Evolutionary conservation across 257 asterid species (phyloP).

Genomic region (Solanum chiquidenum): DNA sequence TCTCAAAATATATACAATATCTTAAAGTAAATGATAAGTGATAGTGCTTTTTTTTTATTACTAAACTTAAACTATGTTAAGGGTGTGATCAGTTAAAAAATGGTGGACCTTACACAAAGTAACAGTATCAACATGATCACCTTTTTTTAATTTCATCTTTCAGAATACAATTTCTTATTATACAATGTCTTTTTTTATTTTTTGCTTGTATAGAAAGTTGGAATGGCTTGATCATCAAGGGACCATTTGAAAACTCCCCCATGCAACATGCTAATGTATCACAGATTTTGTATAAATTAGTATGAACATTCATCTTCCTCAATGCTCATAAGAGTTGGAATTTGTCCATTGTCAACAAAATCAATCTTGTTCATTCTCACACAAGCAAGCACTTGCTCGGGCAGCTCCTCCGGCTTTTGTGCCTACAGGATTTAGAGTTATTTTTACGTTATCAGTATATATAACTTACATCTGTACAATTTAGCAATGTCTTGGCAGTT

Average conservation of each 20-base stretch:
- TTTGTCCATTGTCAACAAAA: constrained; percentile 66
- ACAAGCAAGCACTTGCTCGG: constrained; percentile 68
- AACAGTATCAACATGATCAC: not conserved
- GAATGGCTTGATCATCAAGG: not conserved
- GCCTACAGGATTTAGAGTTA: constrained; percentile 35
- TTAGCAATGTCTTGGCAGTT: too few species aligned
- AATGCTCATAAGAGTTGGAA: constrained; percentile 55
- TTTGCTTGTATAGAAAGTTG: not conserved
- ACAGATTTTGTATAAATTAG: not conserved
- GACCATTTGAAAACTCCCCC: not conserved
- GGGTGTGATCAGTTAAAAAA: not conserved
- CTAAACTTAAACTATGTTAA: not conserved
- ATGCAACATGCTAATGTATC: not conserved
- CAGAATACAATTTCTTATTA: not conserved
- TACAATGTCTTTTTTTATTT: not conserved
- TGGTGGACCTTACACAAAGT: not conserved
- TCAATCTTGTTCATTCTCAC: constrained; percentile 69
- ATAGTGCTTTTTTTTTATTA: not conserved
- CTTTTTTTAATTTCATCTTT: not conserved
- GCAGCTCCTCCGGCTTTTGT: constrained; percentile 78
- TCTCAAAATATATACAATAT: not conserved
- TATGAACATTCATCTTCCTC: constrained; percentile 9
- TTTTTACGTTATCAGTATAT: not conserved
- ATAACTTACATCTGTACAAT: not conserved
- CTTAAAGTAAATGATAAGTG: not conserved